Conservation (phyloP, 2,329 filamentous ascomycete genomes). For the Madurella mycetomatis region DNA sequence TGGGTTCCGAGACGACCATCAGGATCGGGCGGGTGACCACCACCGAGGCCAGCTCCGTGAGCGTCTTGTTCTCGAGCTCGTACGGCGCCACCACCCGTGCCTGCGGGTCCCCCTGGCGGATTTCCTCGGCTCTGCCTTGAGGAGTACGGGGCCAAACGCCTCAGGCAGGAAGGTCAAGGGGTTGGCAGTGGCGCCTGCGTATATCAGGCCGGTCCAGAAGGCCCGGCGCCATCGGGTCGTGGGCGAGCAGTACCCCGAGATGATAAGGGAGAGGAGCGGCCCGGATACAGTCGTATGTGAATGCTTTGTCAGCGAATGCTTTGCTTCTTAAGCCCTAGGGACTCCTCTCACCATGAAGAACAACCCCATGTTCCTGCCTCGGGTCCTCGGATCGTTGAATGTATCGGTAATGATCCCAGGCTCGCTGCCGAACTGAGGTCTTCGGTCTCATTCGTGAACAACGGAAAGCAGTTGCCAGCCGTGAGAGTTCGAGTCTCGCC, state of each 20-base stretch:
- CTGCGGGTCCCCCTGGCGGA: conserved; percentile 53
- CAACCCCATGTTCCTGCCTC: conserved; percentile 57
- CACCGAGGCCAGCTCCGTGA: conserved; percentile 59
- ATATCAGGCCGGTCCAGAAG: conserved; percentile 66
- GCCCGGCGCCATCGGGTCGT: conserved; percentile 64
- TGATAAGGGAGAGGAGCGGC: conserved; percentile 61
- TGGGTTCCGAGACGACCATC: conserved; percentile 69
- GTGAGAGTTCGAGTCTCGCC: not conserved
- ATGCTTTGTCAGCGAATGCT: not conserved
- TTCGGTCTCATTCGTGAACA: not conserved
- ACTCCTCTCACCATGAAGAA: conserved; percentile 65
- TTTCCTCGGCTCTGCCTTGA: conserved; percentile 51
- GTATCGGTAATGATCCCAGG: conserved; percentile 63
- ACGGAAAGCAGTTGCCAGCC: not conserved
- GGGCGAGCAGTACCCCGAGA: conserved; percentile 57
- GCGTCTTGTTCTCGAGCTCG: conserved; percentile 57
- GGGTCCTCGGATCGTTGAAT: conserved; percentile 50
- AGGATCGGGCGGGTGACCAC: conserved; percentile 66
- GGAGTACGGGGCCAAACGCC: conserved; percentile 56
- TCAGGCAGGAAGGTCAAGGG: conserved; percentile 61
- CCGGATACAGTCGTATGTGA: conserved; percentile 57
- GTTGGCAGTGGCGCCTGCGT: conserved; percentile 59
- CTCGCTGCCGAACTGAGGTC: conserved; percentile 52
- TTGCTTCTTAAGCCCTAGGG: too few relatives aligned
- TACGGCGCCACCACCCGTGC: conserved; percentile 53